Evolutionary conservation across 208 protist species (phyloP).

Genomic region (Crithidia brevicula): DNA sequence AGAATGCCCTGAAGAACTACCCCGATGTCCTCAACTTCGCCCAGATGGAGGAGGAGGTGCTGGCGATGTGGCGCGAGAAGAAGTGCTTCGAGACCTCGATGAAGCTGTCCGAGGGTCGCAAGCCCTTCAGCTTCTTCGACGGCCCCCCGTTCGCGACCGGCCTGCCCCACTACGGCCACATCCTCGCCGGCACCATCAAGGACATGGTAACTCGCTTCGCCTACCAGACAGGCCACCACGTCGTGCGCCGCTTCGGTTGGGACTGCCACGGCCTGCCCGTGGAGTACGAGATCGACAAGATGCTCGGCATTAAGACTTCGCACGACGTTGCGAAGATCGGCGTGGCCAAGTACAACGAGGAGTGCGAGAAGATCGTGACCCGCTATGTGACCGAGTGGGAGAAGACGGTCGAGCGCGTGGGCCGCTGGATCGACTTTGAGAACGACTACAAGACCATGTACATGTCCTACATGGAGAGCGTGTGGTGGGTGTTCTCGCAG

Average conservation of each 20-base stretch:
- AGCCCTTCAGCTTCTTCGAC: constrained; percentile 98
- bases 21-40: constrained; percentile 92
- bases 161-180: constrained; percentile 99
- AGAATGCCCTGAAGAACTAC: constrained; percentile 56
- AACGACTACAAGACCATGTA: constrained; percentile 99
- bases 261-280: constrained; percentile 99
- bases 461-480: constrained; percentile 99
- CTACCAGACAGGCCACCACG: constrained; percentile 98
- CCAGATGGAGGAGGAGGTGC: constrained; percentile 94
- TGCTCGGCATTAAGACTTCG: constrained; percentile 88
- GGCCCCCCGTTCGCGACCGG: constrained; percentile 99
- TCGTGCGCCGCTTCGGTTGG: constrained; percentile 99
- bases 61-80: constrained; percentile 96
- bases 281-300: constrained; percentile 99
- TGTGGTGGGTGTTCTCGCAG: constrained; percentile 99
- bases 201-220: constrained; percentile 99
- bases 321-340: constrained; percentile 97
- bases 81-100: constrained; percentile 97
- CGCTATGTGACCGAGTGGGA: constrained; percentile 98
- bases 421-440: constrained; percentile 99
- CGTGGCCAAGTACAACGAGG: constrained; percentile 98
- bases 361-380: constrained; percentile 99
- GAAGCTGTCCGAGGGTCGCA: constrained; percentile 91
- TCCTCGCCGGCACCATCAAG: constrained; percentile 99
- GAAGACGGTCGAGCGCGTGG: constrained; percentile 94